phyloP scores from a whole-genome alignment of 2,329 filamentous ascomycete genomes.

The Sporothrix dimorphospora region DNA sequence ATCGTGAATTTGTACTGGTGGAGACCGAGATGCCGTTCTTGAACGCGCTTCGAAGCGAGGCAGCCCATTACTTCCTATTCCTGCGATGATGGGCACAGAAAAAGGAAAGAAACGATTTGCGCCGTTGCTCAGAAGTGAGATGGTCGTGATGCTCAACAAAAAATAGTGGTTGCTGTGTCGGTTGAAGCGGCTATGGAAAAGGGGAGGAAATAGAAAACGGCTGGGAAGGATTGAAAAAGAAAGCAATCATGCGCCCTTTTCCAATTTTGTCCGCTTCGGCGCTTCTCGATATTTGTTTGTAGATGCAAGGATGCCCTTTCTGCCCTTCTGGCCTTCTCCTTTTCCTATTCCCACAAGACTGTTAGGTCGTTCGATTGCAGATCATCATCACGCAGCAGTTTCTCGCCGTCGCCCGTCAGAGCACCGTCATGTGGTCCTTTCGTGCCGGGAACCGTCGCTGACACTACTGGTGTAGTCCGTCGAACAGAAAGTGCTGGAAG shows the following conservation, averaged over 20 bases:
- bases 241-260: not conserved
- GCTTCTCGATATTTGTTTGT: not conserved
- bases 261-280: not conserved
- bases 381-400: not conserved
- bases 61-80: slow-evolving; percentile 18
- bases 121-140: not conserved
- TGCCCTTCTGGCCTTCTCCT: not conserved
- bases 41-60: slow-evolving; percentile 1
- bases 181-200: not conserved
- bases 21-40: not conserved
- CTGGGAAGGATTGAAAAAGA: not conserved
- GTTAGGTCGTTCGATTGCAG: not conserved
- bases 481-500: not conserved
- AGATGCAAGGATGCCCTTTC: not conserved
- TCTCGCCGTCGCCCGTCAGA: not conserved
- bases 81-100: not conserved
- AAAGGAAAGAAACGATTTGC: not conserved
- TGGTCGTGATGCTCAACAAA: not conserved
- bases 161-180: not conserved
- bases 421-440: slow-evolving; percentile 1
- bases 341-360: not conserved
- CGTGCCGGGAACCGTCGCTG: not conserved
- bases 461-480: not conserved
- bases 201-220: not conserved
- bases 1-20: not conserved